Evolutionary conservation across 352 stramenopile genomes (phyloP), one percentile per base, ranked within the genome.

Genomic region (Globisporangium okanoganense): DNA sequence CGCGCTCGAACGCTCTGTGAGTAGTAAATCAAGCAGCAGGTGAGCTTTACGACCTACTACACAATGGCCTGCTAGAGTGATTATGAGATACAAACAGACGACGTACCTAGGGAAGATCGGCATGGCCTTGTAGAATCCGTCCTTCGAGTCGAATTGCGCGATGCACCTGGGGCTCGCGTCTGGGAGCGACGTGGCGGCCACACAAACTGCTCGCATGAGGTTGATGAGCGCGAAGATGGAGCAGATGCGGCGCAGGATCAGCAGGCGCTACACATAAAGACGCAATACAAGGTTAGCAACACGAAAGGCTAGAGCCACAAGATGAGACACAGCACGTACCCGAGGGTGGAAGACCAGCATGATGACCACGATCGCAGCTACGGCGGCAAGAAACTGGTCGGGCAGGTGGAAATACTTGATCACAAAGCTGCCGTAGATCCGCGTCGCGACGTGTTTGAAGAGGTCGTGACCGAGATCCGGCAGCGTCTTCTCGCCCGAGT

Each of bases 41-140:
- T n/a, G n/a, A n/a, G n/a, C n/a, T n/a, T n/a, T n/a, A n/a, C n/a
- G n/a, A n/a, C n/a, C n/a, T n/a, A n/a, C n/a, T n/a, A n/a, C n/a
- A n/a, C n/a, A 13, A 10, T 40, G 22, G 10, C 3, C 4, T 27
- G 6, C 10, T n/a, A 2, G 5, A 25, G 2, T 29, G 22, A 6
- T 6, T 38, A 49, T n/a, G 3, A 14, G 5, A 44, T 2, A 45
- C 47, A 47, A 10, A 22, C 8, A n/a, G 24, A 74, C 79, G 24
- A 74, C 79, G 60, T 64, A 94, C 83, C 88, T 91, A 47, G 86
- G 86, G 58, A 95, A 95, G n/a, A 95, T 88, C n/a, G 86, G 86
- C 50, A 81, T 66, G 31, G 79, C 76, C 73, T 95, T 95, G 82
- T 93, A 95, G 61, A 71, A 64, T 25, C 86, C 84, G 18, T 70